Base-by-base conservation (phyloP, 2,329 filamentous ascomycete species). In the Cladosporium sphaerospermum region DNA sequence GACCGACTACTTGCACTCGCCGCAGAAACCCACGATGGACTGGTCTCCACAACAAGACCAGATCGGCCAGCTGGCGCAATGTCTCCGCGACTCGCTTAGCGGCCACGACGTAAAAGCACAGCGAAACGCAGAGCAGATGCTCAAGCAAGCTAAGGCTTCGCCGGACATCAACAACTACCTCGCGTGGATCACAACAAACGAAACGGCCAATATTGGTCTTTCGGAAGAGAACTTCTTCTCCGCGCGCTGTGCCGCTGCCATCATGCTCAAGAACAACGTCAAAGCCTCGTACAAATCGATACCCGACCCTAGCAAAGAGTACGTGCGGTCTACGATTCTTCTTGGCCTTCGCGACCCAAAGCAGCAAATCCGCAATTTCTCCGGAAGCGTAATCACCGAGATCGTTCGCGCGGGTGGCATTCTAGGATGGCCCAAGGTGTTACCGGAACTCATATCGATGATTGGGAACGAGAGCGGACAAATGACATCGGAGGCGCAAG, bases 161-260 rank as follows among this genome's bases (percentile, higher is more conserved):
- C 91, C 91, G 45, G 92, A 97, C 70, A 88, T 96, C 76, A 92
- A 95, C 76, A 97, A 97, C 74, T 99, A 99, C 71, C 84, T 99
- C 42, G 88, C 89, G 62, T 96, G 88, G 71, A 81, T 99, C 57
- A 95, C 71, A 89, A 88, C 56, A 89, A 81, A 62, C 69, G 58
- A 75, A 73, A 52, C 82, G 86, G 44, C 71, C 76, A 32, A 37
- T 37, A 58, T 56, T 53, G 83, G 77, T 58, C 75, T 88, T 66
- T 75, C 76, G 61, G 80, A 81, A 62, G 80, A 78, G 49, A 65
- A 76, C 60, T 85, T 89, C 74, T 81, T 86, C 69, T 75, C 89
- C 47, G 85, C 95, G 56, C 86, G 93, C 59, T 88, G 88, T 56
- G 88, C 92, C 9, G 91, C 92, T 23, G 91, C 88, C 53, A 84